A percentile compares a stretch with the other conserved stretches of the same genome.
Evolutionary conservation across 768 basidiomycete species (phyloP).

Genomic region (Dacryopinax primogenitus): DNA sequence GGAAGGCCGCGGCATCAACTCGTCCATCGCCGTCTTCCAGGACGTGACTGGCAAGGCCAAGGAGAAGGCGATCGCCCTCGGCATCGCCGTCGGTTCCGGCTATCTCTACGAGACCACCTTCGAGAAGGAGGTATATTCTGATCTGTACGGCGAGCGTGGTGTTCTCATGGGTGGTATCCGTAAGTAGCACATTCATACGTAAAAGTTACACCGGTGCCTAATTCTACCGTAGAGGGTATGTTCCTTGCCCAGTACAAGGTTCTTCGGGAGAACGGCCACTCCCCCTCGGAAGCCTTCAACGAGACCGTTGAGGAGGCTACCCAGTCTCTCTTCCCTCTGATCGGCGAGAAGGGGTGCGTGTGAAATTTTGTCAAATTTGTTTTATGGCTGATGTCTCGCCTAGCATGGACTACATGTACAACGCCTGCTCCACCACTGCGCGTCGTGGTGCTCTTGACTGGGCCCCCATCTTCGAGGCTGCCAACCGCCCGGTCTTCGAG

Average conservation of each 20-base stretch:
- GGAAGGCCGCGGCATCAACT: slow-evolving; percentile 98
- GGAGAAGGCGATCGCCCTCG: slow-evolving; percentile 91
- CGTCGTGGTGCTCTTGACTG: slow-evolving; percentile 98
- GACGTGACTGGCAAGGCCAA: slow-evolving; percentile 96
- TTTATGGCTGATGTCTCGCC: slow-evolving; percentile 20
- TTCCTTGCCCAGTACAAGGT: slow-evolving; percentile 99
- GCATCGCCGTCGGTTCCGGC: slow-evolving; percentile 88
- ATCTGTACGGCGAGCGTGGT: slow-evolving; percentile 98
- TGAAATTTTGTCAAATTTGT: not conserved
- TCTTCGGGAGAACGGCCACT: slow-evolving; percentile 89
- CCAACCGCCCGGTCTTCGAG: slow-evolving; percentile 90
- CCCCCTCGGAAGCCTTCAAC: slow-evolving; percentile 97
- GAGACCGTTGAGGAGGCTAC: slow-evolving; percentile 99
- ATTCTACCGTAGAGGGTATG: slow-evolving; percentile 59
- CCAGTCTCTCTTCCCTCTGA: slow-evolving; percentile 92
- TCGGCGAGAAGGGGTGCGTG: slow-evolving; percentile 80
- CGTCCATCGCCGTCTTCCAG: slow-evolving; percentile 87
- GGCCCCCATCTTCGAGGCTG: slow-evolving; percentile 92
- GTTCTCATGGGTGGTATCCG: slow-evolving; percentile 97
- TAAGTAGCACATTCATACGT: slow-evolving; percentile 30
- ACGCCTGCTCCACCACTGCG: slow-evolving; percentile 97
- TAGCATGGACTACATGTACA: slow-evolving; percentile 93
- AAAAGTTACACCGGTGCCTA: not conserved
- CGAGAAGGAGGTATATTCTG: slow-evolving; percentile 98
- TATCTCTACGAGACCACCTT: slow-evolving; percentile 99